phyloP scores from a whole-genome alignment of 805 yeast species.

The Sugiyamaella chiloensis region DNA sequence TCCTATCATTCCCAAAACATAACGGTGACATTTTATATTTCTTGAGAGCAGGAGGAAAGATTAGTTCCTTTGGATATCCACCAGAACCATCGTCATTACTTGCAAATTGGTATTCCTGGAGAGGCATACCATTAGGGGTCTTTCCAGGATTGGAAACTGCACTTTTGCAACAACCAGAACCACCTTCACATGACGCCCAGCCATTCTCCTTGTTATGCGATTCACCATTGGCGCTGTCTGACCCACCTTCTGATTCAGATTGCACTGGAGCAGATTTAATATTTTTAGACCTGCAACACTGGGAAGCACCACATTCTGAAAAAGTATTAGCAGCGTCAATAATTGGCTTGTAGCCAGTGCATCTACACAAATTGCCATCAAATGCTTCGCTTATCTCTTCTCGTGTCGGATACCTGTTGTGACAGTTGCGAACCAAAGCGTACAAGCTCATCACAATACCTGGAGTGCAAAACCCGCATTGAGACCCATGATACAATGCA shows the following conservation, averaged over 20 bases:
- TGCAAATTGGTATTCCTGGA: conserved; percentile 40
- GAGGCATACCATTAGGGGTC: conserved; percentile 42
- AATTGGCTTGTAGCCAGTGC: conserved; percentile 51
- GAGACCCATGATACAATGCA: conserved; percentile 48
- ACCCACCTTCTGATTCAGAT: too few relatives aligned
- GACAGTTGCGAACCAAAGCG: conserved; percentile 40
- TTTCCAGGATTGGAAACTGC: conserved; percentile 9
- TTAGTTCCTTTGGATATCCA: conserved; percentile 31
- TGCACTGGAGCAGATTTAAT: conserved; percentile 39
- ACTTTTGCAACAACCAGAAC: conserved; percentile 26
- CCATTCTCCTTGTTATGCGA: conserved; percentile 15
- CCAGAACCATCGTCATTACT: conserved; percentile 11
- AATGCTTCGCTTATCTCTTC: conserved; percentile 44
- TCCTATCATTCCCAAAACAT: conserved; percentile 39
- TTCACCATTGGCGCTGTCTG: conserved; percentile 15
- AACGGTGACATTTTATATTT: conserved; percentile 28
- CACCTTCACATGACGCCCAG: conserved; percentile 20
- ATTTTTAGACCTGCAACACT: conserved; percentile 31
- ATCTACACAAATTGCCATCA: conserved; percentile 48
- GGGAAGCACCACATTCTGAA: conserved; percentile 22
- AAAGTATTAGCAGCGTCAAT: conserved; percentile 47
- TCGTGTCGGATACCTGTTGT: conserved; percentile 35
- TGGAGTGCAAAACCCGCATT: conserved; percentile 52
- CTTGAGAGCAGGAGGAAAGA: conserved; percentile 40
- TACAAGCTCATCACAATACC: conserved; percentile 50